Evolutionary conservation across 2,329 filamentous ascomycete species (phyloP), one percentile per base, ranked within the genome.

Genomic region (Cercospora sp.): DNA sequence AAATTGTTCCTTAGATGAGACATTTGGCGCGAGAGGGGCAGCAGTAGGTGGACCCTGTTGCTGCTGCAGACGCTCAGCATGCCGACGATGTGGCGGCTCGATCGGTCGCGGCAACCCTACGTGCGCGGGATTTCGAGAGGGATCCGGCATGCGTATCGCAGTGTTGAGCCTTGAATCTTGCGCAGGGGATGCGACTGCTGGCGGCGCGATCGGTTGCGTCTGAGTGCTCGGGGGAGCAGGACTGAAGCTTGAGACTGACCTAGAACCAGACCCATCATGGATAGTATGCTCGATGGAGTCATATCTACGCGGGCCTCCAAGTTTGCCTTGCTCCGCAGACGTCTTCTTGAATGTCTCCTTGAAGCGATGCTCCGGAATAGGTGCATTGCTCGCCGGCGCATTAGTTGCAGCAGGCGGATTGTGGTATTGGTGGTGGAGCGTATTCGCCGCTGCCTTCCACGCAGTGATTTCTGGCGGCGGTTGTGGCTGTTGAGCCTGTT

Each of bases 331-430:
- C 20, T 71, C 68, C n/a, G 67, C 62, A 16, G 72, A 70, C 3
- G 77, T 78, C 70, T 79, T 74, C 70, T 76, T 77, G 72, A 79
- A 79, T 0, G 77, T 79, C 71, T 79, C 77, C 59, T 74, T 75
- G 70, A 76, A 73, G 1, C 67, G 72, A 60, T 70, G 66, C 48
- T 72, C 67, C 9, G 60, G 45, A 18, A 67, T 66, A 33, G 61
- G 66, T 53, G 69, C 62, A 9, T 63, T 33, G 42, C 64, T 36
- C 6, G 60, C 62, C 9, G 63, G 53, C 8, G 59, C 26, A 18
- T 65, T 42, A 26, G 63, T 69, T 33, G 72, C 72, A 6, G 69
- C 67, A 9, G 69, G 69, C 30, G 73, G 72, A 10, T 66, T 58
- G 6, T 64, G 59, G 51, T 75, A 77, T 63, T 76, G 69, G n/a